phyloP scores from a whole-genome alignment of 2,329 filamentous ascomycete genomes.

The Neophaeococcomyces mojaviensis region DNA sequence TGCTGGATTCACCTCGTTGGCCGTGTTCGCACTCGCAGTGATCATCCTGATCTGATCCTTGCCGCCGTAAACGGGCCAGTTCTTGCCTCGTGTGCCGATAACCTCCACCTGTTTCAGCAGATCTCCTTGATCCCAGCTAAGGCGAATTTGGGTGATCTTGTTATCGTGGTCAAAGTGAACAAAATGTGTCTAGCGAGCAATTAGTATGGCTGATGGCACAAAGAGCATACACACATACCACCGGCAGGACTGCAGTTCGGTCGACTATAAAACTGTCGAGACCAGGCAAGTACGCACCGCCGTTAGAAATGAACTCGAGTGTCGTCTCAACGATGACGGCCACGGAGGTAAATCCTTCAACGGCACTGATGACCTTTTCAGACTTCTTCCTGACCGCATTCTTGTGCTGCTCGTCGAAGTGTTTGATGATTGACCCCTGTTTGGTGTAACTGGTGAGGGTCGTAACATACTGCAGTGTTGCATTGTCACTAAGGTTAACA shows the following conservation, averaged over 20 bases:
- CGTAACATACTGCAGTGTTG: constrained; percentile 78
- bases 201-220: neutral
- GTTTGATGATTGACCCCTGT: constrained; percentile 70
- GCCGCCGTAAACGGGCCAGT: constrained; percentile 90
- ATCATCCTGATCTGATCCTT: constrained; percentile 77
- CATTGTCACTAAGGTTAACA: constrained; percentile 56
- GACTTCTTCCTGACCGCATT: constrained; percentile 76
- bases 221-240: constrained; percentile 53
- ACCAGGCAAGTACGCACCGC: constrained; percentile 77
- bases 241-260: constrained; percentile 66
- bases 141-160: constrained; percentile 79
- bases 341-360: constrained; percentile 64
- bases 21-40: constrained; percentile 43
- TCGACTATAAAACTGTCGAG: constrained; percentile 90
- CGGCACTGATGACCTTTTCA: constrained; percentile 63
- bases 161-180: constrained; percentile 70
- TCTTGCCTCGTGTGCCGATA: constrained; percentile 80
- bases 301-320: constrained; percentile 71
- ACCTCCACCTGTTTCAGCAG: constrained; percentile 89
- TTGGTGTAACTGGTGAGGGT: constrained; percentile 70
- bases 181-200: constrained; percentile 62
- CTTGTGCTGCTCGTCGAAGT: constrained; percentile 58
- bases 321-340: constrained; percentile 74
- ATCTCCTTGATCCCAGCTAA: constrained; percentile 91
- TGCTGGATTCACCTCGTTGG: constrained; percentile 19